Evolutionary conservation across 345 rosid species (phyloP).

Genomic region (Corchorus olitorius): DNA sequence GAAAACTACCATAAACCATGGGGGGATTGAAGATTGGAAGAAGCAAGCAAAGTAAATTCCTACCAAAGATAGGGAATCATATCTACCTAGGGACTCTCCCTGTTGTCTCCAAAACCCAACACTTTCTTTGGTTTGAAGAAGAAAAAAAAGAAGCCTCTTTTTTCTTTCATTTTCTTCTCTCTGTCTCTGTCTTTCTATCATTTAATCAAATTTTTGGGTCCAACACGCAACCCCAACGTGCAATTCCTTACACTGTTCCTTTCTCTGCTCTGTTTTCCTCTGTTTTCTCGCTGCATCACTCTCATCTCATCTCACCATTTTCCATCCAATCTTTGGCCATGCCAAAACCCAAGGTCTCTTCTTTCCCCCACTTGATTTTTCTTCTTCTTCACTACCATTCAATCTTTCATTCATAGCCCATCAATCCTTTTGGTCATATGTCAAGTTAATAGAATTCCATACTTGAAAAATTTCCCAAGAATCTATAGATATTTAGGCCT

Average conservation of each 20-base stretch:
- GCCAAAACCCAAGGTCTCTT: slow-evolving; percentile 15
- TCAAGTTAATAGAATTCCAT: neutral
- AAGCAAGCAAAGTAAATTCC: neutral
- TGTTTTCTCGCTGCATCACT: neutral
- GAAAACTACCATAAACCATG: slow-evolving; percentile 11
- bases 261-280: slow-evolving; percentile 2
- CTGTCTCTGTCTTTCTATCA: neutral
- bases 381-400: neutral
- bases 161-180: neutral
- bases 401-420: slow-evolving; percentile 16
- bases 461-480: slow-evolving; percentile 4
- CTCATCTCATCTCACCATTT: neutral
- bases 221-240: slow-evolving; percentile 53
- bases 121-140: neutral
- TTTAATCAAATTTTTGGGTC: slow-evolving; percentile 29
- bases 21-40: slow-evolving; percentile 9
- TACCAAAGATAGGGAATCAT: slow-evolving; percentile 35
- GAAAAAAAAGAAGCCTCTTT: slow-evolving; percentile 1
- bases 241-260: slow-evolving; percentile 8
- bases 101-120: slow-evolving; percentile 25
- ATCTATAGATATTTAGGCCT: slow-evolving; percentile 8
- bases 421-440: slow-evolving; percentile 33
- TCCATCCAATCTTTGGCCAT: slow-evolving; percentile 23
- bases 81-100: slow-evolving; percentile 29
- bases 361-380: neutral